phyloP scores from a whole-genome alignment of 305 asterid genomes.

The Petunia hybrid region DNA sequence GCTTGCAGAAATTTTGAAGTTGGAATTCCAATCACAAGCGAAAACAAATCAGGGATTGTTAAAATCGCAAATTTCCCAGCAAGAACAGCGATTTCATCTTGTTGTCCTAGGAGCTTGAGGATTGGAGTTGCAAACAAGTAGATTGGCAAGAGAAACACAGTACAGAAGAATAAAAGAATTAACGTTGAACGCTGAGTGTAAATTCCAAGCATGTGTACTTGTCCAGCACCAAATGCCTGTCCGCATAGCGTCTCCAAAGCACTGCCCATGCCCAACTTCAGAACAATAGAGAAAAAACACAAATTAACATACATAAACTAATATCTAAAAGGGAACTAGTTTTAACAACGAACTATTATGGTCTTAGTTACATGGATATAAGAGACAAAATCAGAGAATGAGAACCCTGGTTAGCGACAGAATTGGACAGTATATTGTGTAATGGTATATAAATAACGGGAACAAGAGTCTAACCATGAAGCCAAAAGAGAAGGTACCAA shows the following conservation, averaged over 20 bases:
- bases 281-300: background rate
- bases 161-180: slow-evolving; percentile 27
- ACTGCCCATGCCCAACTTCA: slow-evolving; percentile 65
- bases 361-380: no score
- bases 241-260: slow-evolving; percentile 63
- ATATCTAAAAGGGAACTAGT: no score
- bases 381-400: no score
- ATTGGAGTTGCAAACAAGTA: slow-evolving; percentile 50
- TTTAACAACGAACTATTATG: no score
- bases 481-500: slow-evolving; percentile 52
- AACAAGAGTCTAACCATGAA: slow-evolving; percentile 40
- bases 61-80: slow-evolving; percentile 39
- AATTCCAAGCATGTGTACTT: slow-evolving; percentile 55
- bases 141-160: slow-evolving; percentile 41
- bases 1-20: slow-evolving; percentile 50
- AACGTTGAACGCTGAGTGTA: slow-evolving; percentile 57
- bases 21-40: slow-evolving; percentile 41
- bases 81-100: slow-evolving; percentile 38
- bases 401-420: no score
- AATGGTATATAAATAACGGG: no score
- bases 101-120: slow-evolving; percentile 42
- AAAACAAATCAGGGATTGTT: slow-evolving; percentile 42
- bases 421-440: no score
- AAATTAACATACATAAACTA: no score
- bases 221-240: slow-evolving; percentile 62